Conservation (phyloP, 768 basidiomycete genomes). For the Cyclocybe aegerita region DNA sequence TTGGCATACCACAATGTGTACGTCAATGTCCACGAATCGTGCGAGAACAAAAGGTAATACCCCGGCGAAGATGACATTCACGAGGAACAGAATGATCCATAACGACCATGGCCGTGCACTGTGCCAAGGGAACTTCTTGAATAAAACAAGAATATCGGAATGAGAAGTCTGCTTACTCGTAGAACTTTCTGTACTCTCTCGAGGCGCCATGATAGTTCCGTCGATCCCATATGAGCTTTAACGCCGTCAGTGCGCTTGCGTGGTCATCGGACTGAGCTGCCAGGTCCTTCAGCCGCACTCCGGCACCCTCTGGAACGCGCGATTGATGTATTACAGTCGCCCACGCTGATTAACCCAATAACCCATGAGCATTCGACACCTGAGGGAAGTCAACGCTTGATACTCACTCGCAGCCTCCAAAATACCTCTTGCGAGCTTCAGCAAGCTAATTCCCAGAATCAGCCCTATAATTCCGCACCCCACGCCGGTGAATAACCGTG, state of each 20-base stretch:
- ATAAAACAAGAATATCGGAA: neutral
- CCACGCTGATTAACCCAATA: conserved; percentile 30
- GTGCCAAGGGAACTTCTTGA: neutral
- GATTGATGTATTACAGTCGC: conserved; percentile 45
- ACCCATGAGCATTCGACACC: neutral
- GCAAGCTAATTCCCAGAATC: conserved; percentile 28
- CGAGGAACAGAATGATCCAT: conserved; percentile 33
- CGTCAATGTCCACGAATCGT: conserved; percentile 33
- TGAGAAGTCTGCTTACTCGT: conserved; percentile 32
- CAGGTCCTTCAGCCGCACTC: conserved; percentile 36
- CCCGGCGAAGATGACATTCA: conserved; percentile 26
- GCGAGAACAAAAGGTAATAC: conserved; percentile 35
- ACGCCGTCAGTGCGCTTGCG: conserved; percentile 25
- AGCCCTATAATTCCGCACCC: conserved; percentile 34
- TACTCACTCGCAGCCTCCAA: conserved; percentile 37
- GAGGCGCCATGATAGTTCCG: conserved; percentile 31
- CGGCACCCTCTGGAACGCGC: conserved; percentile 24
- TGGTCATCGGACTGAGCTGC: conserved; percentile 29
- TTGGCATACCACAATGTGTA: conserved; percentile 23
- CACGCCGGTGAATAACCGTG: conserved; percentile 34
- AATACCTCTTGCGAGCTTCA: conserved; percentile 26
- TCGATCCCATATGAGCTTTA: conserved; percentile 35
- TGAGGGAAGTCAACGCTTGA: neutral
- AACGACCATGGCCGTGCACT: conserved; percentile 38
- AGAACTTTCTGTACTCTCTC: conserved; percentile 25